Evolutionary conservation across 129 eudicot genomes (phyloP).

Genomic region (Tagetes patula): DNA sequence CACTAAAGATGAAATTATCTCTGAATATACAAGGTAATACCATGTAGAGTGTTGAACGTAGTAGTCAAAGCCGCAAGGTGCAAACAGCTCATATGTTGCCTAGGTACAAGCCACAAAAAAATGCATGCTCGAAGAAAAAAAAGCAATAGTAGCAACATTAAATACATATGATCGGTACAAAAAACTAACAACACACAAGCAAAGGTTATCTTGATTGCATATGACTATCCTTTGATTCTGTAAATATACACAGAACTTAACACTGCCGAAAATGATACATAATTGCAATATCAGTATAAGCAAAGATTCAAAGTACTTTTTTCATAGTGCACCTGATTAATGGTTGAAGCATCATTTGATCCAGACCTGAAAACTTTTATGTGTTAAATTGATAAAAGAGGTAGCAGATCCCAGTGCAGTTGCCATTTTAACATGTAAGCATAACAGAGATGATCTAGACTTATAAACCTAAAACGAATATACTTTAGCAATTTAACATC

Average conservation of each 20-base stretch:
- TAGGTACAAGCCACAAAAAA: neutral
- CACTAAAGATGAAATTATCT: conserved; percentile 92
- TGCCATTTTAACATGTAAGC: neutral
- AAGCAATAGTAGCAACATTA: neutral
- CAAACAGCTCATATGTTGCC: neutral
- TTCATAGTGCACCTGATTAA: neutral
- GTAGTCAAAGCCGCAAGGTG: neutral
- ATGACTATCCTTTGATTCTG: neutral
- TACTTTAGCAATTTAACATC: neutral
- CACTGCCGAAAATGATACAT: neutral
- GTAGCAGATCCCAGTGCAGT: neutral
- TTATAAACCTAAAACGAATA: neutral
- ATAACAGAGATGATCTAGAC: neutral
- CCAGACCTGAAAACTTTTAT: neutral
- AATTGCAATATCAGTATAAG: neutral
- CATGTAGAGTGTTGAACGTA: neutral
- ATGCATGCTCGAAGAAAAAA: neutral
- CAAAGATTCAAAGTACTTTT: neutral
- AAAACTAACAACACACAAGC: neutral
- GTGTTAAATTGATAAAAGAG: neutral
- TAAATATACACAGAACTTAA: neutral
- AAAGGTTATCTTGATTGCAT: neutral
- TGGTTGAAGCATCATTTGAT: neutral
- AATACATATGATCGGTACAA: neutral
- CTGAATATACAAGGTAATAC: conserved; percentile 90